phyloP scores from a whole-genome alignment of 2,329 filamentous ascomycete species.

The Dactylellina sp. region DNA sequence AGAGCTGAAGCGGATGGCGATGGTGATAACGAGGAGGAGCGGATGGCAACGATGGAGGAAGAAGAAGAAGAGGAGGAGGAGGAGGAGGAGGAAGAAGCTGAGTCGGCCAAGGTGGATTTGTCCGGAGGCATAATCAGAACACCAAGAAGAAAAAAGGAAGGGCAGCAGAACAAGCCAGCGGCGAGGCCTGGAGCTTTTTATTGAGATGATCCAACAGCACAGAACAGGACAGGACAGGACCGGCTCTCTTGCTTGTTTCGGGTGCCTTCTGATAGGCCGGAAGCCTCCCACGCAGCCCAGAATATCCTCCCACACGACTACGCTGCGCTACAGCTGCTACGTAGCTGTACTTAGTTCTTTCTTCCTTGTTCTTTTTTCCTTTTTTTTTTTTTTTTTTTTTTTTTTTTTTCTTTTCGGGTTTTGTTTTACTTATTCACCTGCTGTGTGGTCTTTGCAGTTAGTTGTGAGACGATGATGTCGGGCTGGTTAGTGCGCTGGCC shows the following conservation, averaged over 20 bases:
- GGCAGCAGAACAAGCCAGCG: slow-evolving; percentile 5
- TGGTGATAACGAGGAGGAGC: background rate
- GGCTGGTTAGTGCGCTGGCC: slow-evolving; percentile 22
- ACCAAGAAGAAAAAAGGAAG: slow-evolving; percentile 13
- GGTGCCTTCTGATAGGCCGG: slow-evolving; percentile 27
- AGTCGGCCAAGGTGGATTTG: slow-evolving; percentile 8
- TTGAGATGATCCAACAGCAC: slow-evolving; percentile 1
- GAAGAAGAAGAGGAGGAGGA: background rate
- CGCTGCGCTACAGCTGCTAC: too few relatives aligned
- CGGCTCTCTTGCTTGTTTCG: slow-evolving; percentile 41
- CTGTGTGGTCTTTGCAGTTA: background rate
- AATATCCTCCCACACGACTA: background rate
- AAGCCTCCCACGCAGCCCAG: background rate
- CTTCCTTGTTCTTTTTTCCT: too few relatives aligned
- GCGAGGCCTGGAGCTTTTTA: slow-evolving; percentile 35
- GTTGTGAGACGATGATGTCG: background rate
- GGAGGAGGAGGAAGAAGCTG: slow-evolving; percentile 3
- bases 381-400: too few relatives aligned
- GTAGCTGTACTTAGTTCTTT: too few relatives aligned
- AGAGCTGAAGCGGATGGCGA: slow-evolving; percentile 6
- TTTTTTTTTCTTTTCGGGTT: too few relatives aligned
- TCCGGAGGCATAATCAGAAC: slow-evolving; percentile 26
- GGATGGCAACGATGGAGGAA: background rate
- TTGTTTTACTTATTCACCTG: too few relatives aligned
- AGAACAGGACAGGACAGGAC: too few relatives aligned